Conservation (phyloP, 2,329 filamentous ascomycete genomes). For the Alternaria consortialis region DNA sequence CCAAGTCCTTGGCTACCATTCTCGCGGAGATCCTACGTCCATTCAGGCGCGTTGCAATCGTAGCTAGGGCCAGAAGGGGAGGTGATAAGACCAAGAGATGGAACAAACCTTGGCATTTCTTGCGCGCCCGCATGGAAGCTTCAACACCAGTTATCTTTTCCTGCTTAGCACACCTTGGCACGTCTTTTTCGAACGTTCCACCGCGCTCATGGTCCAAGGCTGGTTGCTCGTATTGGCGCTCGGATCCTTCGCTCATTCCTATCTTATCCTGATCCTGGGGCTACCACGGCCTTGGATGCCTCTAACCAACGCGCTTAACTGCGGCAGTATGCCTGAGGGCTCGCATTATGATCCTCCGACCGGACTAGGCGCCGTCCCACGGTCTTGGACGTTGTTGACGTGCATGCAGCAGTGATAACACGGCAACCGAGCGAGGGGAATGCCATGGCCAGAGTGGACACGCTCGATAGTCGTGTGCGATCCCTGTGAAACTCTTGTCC, state of each 20-base stretch:
- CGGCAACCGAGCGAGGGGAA: constrained; percentile 14
- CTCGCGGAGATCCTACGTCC: background rate
- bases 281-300: constrained; percentile 30
- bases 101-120: constrained; percentile 3
- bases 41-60: background rate
- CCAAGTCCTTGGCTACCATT: constrained; percentile 33
- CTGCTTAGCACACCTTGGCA: constrained; percentile 32
- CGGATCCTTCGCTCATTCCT: constrained; percentile 30
- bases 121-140: constrained; percentile 20
- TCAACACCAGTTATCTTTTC: constrained; percentile 28
- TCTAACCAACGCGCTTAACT: constrained; percentile 30
- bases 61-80: constrained; percentile 15
- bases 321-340: constrained; percentile 19
- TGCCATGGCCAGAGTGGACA: constrained; percentile 12
- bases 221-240: constrained; percentile 21
- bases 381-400: constrained; percentile 18
- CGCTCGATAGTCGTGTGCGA: constrained; percentile 19
- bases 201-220: constrained; percentile 14
- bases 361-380: constrained; percentile 21
- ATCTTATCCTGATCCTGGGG: constrained; percentile 27
- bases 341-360: constrained; percentile 21
- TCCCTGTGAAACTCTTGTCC: constrained; percentile 23
- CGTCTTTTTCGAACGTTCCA: constrained; percentile 31
- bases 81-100: constrained; percentile 15
- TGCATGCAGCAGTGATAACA: constrained; percentile 23